These are phyloP conservation scores for Avena atlantica DNA, from an alignment of 176 grass and related monocot species.

Conservation along the genomic window DNA sequence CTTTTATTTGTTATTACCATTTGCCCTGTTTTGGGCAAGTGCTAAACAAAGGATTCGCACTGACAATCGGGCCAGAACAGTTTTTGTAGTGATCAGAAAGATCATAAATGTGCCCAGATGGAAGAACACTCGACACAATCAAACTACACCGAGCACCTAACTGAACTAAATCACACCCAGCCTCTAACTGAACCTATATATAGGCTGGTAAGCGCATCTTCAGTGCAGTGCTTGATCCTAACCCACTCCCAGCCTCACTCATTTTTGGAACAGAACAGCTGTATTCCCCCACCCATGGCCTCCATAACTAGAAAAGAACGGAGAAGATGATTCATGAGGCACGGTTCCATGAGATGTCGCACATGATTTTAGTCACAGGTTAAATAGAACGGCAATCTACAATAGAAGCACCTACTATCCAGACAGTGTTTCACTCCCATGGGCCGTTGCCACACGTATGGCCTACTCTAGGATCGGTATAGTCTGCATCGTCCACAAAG, in stretches of 20 bases:
- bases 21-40: background rate
- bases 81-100: background rate
- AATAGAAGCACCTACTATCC: background rate
- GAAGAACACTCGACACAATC: background rate
- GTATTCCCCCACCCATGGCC: no score
- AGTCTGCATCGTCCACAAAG: background rate
- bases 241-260: no score
- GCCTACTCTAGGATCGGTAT: background rate
- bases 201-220: no score
- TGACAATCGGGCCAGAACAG: background rate
- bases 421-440: background rate
- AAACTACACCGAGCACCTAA: background rate
- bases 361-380: background rate
- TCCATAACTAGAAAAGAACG: no score
- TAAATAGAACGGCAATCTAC: no score
- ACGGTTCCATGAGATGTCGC: background rate
- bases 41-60: background rate
- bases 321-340: no score
- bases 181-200: background rate
- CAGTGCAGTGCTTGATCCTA: no score
- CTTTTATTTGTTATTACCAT: background rate
- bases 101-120: background rate
- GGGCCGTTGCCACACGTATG: background rate
- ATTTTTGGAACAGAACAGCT: no score
- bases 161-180: background rate